A percentile compares a stretch with the other conserved stretches of the same genome.
These are phyloP conservation scores for Asterophora lycoperdoides DNA, from an alignment of 768 basidiomycete genomes.

Conservation along the genomic window DNA sequence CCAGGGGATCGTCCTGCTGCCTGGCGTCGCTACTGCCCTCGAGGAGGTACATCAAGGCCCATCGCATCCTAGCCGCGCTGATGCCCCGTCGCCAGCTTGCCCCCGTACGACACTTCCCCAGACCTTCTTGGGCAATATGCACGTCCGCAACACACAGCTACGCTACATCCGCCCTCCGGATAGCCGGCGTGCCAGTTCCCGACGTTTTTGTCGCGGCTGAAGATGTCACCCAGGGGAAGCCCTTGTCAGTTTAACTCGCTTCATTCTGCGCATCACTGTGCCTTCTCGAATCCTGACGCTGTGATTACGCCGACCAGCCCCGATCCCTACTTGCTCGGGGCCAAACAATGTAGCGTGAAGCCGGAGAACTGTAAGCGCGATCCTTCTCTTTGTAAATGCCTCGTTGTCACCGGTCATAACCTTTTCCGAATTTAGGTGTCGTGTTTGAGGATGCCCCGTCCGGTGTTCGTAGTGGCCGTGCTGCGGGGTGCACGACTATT, in stretches of 20 bases:
- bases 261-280: conserved; percentile 1
- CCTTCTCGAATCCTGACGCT: not conserved
- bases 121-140: conserved; percentile 81
- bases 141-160: conserved; percentile 80
- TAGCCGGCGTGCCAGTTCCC: conserved; percentile 63
- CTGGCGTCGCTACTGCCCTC: conserved; percentile 63
- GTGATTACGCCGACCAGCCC: conserved; percentile 42
- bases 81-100: conserved; percentile 28
- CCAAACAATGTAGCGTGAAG: conserved; percentile 60
- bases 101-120: conserved; percentile 36
- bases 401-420: not conserved
- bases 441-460: conserved; percentile 92
- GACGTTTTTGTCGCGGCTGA: conserved; percentile 80
- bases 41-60: conserved; percentile 39
- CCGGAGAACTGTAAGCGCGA: conserved; percentile 52
- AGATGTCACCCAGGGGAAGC: conserved; percentile 80
- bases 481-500: conserved; percentile 81
- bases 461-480: conserved; percentile 73
- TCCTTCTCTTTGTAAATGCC: not conserved
- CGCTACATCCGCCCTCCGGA: conserved; percentile 64
- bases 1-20: conserved; percentile 65
- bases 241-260: conserved; percentile 40
- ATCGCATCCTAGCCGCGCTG: not conserved
- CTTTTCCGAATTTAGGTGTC: conserved; percentile 43
- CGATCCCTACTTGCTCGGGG: conserved; percentile 89